These are phyloP conservation scores for Lactarius hatsudake DNA, from an alignment of 768 basidiomycete genomes.

Conservation along the genomic window DNA sequence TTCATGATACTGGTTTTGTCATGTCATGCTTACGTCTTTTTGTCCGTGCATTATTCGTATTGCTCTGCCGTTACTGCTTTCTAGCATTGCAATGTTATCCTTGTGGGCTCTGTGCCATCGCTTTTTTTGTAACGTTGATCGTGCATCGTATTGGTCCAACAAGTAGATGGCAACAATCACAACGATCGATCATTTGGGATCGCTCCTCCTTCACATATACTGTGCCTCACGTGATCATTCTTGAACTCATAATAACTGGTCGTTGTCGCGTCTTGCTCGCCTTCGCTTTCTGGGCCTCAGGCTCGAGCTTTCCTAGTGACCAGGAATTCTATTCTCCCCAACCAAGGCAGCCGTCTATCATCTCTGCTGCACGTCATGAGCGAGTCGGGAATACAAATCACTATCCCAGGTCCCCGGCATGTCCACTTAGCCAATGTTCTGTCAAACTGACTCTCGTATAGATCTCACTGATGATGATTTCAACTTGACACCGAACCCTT, in stretches of 20 bases:
- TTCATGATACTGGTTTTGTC: conserved; percentile 28
- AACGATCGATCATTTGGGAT: conserved; percentile 5
- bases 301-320: background rate
- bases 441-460: conserved; percentile 32
- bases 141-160: conserved; percentile 3
- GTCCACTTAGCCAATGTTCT: conserved; percentile 17
- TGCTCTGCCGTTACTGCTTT: conserved; percentile 29
- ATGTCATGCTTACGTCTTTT: conserved; percentile 23
- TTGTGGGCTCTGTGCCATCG: conserved; percentile 14
- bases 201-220: background rate
- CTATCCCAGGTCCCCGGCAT: conserved; percentile 42
- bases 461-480: conserved; percentile 81
- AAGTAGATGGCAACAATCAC: conserved; percentile 15
- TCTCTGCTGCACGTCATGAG: conserved; percentile 31
- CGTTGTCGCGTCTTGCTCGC: background rate
- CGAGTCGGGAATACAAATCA: conserved; percentile 43
- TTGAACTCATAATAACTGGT: background rate
- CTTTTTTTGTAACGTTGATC: conserved; percentile 21
- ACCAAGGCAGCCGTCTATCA: background rate
- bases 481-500: conserved; percentile 58
- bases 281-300: background rate
- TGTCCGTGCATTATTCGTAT: conserved; percentile 24
- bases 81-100: conserved; percentile 21
- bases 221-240: conserved; percentile 5
- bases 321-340: background rate